Evolutionary conservation across 139 green algal genomes (phyloP).

Genomic region (Volvox africanus): DNA sequence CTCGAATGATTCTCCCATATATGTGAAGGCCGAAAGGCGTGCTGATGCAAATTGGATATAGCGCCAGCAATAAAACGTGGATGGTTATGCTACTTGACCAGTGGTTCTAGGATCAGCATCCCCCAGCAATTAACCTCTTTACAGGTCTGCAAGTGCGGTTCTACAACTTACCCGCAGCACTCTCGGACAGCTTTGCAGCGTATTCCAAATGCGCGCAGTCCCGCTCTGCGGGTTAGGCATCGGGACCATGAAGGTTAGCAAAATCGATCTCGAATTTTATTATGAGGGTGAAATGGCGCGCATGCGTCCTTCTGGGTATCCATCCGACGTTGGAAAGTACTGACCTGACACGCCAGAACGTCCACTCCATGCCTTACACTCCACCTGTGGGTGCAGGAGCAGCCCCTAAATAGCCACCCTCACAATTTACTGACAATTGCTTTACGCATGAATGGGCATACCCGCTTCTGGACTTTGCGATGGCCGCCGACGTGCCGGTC

Average conservation of each 20-base stretch:
- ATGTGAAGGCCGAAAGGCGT: no score
- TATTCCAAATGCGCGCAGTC: constrained; percentile 24
- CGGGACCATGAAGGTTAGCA: not conserved
- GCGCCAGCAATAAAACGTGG: no score
- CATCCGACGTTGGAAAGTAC: not conserved
- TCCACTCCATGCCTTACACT: constrained; percentile 1
- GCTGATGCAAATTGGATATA: no score
- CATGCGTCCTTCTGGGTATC: not conserved
- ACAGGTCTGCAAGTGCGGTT: not conserved
- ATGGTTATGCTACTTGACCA: no score
- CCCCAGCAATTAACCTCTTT: no score
- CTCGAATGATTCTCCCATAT: no score
- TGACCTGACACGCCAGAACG: not conserved
- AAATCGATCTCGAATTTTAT: not conserved
- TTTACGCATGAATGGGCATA: not conserved
- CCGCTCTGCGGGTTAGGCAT: not conserved
- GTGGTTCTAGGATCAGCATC: no score
- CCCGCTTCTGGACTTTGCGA: not conserved
- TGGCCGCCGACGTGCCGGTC: constrained; percentile 12
- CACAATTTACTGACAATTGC: not conserved
- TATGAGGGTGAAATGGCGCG: not conserved
- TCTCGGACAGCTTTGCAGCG: constrained; percentile 8
- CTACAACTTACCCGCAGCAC: not conserved
- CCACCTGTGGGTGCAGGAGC: not conserved
- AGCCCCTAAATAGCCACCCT: not conserved